These are phyloP conservation scores for Phaeotremella skinneri DNA, from an alignment of 768 basidiomycete genomes.

Conservation along the genomic window DNA sequence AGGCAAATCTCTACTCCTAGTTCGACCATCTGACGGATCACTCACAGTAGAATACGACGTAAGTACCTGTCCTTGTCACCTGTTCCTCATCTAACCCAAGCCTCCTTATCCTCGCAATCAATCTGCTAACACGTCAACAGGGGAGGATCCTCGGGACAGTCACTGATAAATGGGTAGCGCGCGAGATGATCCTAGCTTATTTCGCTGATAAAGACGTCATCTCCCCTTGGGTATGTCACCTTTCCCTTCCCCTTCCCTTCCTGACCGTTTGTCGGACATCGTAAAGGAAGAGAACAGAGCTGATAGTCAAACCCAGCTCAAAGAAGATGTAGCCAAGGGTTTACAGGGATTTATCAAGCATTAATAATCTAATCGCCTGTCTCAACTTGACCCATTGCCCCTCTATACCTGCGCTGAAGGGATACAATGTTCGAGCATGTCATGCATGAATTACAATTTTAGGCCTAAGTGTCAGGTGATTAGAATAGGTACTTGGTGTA, in stretches of 20 bases:
- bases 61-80: conserved; percentile 1
- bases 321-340: conserved; percentile 43
- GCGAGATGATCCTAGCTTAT: conserved; percentile 52
- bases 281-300: neutral
- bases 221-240: conserved; percentile 35
- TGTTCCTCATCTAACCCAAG: neutral
- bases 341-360: conserved; percentile 22
- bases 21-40: conserved; percentile 36
- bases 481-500: too few species aligned
- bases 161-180: conserved; percentile 42
- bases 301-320: conserved; percentile 26
- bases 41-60: conserved; percentile 50
- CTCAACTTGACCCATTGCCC: neutral
- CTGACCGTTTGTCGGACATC: neutral
- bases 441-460: too few species aligned
- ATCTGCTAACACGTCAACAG: conserved; percentile 9
- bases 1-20: conserved; percentile 48
- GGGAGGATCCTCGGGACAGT: conserved; percentile 48
- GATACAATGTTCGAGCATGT: neutral
- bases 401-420: neutral
- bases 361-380: neutral
- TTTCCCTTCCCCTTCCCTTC: neutral
- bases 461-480: too few species aligned
- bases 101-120: neutral
- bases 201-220: conserved; percentile 50